Evolutionary conservation across 768 basidiomycete genomes (phyloP).

Genomic region (Myochromella boudieri): DNA sequence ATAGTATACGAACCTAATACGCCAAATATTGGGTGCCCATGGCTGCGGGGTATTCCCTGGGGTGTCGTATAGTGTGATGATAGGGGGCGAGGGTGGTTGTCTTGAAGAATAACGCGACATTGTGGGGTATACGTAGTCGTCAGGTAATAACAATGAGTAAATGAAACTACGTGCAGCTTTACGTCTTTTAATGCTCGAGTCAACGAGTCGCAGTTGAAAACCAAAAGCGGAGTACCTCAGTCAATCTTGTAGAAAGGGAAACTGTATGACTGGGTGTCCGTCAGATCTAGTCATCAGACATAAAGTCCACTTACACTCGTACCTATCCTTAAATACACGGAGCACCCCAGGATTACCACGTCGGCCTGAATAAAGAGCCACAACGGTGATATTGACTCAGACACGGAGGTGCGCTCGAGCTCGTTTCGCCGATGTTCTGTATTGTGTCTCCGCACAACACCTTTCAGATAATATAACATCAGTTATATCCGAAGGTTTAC

Average conservation of each 20-base stretch:
- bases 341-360: background rate
- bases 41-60: slow-evolving; percentile 59
- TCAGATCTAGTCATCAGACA: slow-evolving; percentile 15
- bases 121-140: background rate
- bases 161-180: background rate
- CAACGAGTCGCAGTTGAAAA: background rate
- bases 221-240: background rate
- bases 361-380: slow-evolving; percentile 5
- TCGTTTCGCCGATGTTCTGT: slow-evolving; percentile 1
- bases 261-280: slow-evolving; percentile 4
- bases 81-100: slow-evolving; percentile 32
- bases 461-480: background rate
- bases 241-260: background rate
- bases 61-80: slow-evolving; percentile 67
- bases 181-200: slow-evolving; percentile 6
- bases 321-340: slow-evolving; percentile 2
- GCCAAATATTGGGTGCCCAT: slow-evolving; percentile 81
- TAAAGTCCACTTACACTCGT: slow-evolving; percentile 1
- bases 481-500: background rate
- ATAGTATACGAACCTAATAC: slow-evolving; percentile 50
- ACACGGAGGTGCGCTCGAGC: background rate
- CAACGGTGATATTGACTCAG: background rate
- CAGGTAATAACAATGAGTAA: background rate
- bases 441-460: background rate
- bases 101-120: slow-evolving; percentile 19